Evolutionary conservation across 1,139 yeast species (phyloP).

Genomic region (Eremothecium sinecaudum): DNA sequence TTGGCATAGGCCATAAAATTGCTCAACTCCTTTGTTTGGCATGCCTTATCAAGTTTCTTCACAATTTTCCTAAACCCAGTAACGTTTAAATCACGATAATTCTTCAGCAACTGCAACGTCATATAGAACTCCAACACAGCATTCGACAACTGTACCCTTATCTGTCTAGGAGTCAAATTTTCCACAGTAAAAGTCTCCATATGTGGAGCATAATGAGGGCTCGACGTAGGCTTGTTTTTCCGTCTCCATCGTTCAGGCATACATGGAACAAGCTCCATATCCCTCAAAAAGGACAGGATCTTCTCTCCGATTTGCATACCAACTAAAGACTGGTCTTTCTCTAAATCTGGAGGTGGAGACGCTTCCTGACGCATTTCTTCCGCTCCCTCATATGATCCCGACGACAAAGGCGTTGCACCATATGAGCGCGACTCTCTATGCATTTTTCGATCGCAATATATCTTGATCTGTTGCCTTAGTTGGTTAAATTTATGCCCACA

Average conservation of each 20-base stretch:
- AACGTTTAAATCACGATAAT: constrained; percentile 67
- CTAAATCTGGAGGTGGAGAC: background rate
- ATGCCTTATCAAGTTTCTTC: constrained; percentile 73
- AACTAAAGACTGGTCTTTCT: background rate
- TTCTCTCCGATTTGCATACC: constrained; percentile 3
- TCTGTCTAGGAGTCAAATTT: constrained; percentile 49
- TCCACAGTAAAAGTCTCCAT: constrained; percentile 23
- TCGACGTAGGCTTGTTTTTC: background rate
- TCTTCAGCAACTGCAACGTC: constrained; percentile 64
- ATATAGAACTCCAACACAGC: constrained; percentile 78
- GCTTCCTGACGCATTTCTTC: background rate
- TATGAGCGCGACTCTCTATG: constrained; percentile 6
- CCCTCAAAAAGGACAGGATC: constrained; percentile 16
- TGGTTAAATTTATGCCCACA: constrained; percentile 18
- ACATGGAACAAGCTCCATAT: constrained; percentile 26
- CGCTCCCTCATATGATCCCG: background rate
- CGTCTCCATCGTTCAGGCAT: constrained; percentile 17
- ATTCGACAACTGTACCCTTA: constrained; percentile 62
- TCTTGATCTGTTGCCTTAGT: constrained; percentile 19
- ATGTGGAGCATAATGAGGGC: constrained; percentile 6
- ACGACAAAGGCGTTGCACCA: constrained; percentile 3
- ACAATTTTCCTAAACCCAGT: constrained; percentile 85
- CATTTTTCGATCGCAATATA: constrained; percentile 11
- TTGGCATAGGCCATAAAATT: constrained; percentile 43
- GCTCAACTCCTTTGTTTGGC: constrained; percentile 37